Conservation (phyloP, 345 rosid species). For the Gossypium anomalum region DNA sequence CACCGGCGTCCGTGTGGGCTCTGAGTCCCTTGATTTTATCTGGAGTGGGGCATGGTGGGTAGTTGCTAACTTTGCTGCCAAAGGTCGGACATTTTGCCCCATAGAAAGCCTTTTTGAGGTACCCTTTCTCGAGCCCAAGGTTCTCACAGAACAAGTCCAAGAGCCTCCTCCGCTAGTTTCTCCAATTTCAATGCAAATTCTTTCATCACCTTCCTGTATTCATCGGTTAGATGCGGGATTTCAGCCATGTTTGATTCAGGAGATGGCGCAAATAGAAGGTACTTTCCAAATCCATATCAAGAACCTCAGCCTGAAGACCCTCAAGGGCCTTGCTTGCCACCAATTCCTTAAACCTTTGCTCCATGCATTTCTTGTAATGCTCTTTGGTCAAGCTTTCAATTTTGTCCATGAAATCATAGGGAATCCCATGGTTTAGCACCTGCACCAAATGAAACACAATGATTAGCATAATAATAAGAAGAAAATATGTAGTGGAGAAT, state of each 20-base stretch:
- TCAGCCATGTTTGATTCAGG: constrained; percentile 53
- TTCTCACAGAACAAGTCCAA: constrained; percentile 80
- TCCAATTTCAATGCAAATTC: constrained; percentile 72
- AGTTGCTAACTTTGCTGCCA: constrained; percentile 91
- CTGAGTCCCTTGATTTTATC: constrained; percentile 85
- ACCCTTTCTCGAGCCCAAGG: constrained; percentile 73
- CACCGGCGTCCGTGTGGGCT: constrained; percentile 97
- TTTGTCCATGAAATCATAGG: constrained; percentile 60
- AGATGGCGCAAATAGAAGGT: constrained; percentile 76
- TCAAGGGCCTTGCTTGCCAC: constrained; percentile 66
- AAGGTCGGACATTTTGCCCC: constrained; percentile 81
- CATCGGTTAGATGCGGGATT: constrained; percentile 69
- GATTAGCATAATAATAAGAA: neutral
- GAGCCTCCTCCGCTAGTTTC: constrained; percentile 77
- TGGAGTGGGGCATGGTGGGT: constrained; percentile 92
- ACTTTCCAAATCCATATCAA: constrained; percentile 88
- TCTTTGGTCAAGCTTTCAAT: constrained; percentile 72
- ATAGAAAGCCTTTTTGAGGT: constrained; percentile 57
- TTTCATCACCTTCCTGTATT: constrained; percentile 70
- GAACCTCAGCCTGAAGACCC: constrained; percentile 54
- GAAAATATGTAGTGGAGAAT: neutral
- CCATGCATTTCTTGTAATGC: constrained; percentile 85
- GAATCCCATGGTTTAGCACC: constrained; percentile 78
- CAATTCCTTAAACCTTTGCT: constrained; percentile 73
- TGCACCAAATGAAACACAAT: constrained; percentile 5